Conservation (phyloP, 345 rosid species). For the Bruguiera parviflora region DNA sequence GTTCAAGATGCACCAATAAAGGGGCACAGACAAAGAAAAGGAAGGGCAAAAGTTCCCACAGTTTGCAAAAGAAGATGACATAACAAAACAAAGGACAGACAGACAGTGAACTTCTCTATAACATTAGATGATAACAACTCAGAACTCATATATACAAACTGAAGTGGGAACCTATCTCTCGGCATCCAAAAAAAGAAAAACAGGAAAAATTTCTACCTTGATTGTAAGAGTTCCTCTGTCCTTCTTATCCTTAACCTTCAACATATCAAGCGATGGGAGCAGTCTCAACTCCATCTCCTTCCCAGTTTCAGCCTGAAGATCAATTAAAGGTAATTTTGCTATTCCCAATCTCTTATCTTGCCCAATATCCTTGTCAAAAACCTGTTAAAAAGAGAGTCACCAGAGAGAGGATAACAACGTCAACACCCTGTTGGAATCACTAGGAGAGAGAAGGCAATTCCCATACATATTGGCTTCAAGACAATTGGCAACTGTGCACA, state of each 20-base stretch:
- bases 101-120: background rate
- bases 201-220: conserved; percentile 46
- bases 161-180: background rate
- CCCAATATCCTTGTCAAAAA: conserved; percentile 86
- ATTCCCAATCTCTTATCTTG: conserved; percentile 90
- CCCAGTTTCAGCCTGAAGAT: conserved; percentile 46
- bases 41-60: background rate
- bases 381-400: conserved; percentile 45
- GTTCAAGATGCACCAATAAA: background rate
- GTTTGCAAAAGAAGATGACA: background rate
- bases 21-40: background rate
- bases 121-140: background rate
- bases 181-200: background rate
- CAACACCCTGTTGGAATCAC: too few species aligned
- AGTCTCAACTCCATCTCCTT: conserved; percentile 66
- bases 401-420: background rate
- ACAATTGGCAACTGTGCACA: too few species aligned
- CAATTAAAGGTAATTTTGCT: conserved; percentile 61
- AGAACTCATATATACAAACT: background rate
- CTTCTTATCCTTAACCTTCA: conserved; percentile 92
- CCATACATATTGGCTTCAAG: too few species aligned
- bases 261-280: conserved; percentile 79
- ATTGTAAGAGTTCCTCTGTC: conserved; percentile 83
- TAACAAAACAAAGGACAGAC: background rate
- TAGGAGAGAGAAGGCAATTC: too few species aligned